Conservation (phyloP, 768 basidiomycete species). For the Lentinula guzmanii region DNA sequence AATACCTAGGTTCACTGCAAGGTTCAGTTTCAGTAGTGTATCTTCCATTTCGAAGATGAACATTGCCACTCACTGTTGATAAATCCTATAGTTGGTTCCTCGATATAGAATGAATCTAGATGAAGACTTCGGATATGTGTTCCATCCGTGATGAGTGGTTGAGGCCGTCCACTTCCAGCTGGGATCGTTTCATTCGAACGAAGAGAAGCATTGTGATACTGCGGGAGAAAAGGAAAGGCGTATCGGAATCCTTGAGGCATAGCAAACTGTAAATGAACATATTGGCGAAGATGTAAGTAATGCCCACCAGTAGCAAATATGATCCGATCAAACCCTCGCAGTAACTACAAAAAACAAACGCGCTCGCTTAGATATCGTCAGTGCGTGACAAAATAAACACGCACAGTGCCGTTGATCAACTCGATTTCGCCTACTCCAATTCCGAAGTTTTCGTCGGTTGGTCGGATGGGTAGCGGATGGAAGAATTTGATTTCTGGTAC, state of each 20-base stretch:
- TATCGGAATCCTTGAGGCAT: conserved; percentile 38
- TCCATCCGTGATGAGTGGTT: conserved; percentile 35
- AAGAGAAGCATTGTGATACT: conserved; percentile 26
- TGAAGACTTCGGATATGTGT: conserved; percentile 32
- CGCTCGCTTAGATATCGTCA: background rate
- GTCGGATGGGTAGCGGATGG: conserved; percentile 15
- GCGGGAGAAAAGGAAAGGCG: conserved; percentile 36
- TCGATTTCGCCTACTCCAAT: conserved; percentile 24
- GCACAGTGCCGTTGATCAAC: conserved; percentile 30
- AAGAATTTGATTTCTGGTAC: conserved; percentile 35
- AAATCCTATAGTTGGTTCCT: conserved; percentile 38
- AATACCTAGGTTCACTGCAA: conserved; percentile 31
- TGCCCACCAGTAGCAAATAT: conserved; percentile 1
- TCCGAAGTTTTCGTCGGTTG: background rate
- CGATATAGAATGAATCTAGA: conserved; percentile 35
- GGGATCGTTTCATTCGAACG: conserved; percentile 17
- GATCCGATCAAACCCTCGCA: conserved; percentile 1
- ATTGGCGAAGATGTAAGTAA: conserved; percentile 22
- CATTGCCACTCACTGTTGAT: conserved; percentile 21
- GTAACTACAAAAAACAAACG: background rate
- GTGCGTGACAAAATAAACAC: background rate
- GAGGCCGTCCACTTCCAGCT: conserved; percentile 10
- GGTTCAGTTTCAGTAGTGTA: background rate
- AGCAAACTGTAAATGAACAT: conserved; percentile 22
- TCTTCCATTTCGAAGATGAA: background rate